A percentile compares a stretch with the other conserved stretches of the same genome.
Evolutionary conservation across 116 monocot genomes (phyloP).

Genomic region (Cymodocea nodosa): DNA sequence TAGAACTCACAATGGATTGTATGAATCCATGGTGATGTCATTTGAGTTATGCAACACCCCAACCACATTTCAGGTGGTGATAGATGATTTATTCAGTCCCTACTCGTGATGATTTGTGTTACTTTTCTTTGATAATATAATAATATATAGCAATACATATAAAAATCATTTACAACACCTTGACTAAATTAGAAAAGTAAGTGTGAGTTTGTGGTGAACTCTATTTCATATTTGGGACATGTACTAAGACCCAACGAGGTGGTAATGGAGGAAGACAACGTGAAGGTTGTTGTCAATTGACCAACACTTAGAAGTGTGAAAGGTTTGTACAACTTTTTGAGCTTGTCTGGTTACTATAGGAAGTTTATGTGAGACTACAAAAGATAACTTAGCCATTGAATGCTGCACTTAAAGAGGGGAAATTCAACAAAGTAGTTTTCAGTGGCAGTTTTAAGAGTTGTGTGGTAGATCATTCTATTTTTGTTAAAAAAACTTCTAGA

Average conservation of each 20-base stretch:
- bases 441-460: too few relatives aligned
- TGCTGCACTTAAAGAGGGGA: neutral
- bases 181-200: neutral
- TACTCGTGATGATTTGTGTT: neutral
- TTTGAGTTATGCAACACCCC: neutral
- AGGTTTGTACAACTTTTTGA: neutral
- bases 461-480: too few relatives aligned
- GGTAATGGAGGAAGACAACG: neutral
- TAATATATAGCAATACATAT: too few relatives aligned
- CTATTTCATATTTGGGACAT: neutral
- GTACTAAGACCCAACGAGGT: neutral
- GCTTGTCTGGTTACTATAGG: neutral
- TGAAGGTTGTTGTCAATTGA: neutral
- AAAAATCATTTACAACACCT: neutral
- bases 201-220: neutral
- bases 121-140: neutral
- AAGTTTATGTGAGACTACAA: neutral
- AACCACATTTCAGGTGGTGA: neutral
- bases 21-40: too few relatives aligned
- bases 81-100: neutral
- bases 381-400: neutral
- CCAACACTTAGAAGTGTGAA: neutral
- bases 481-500: too few relatives aligned
- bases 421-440: too few relatives aligned
- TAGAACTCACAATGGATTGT: too few relatives aligned